Conservation (phyloP, 1,139 yeast species). For the Meyerozyma carpophila region DNA sequence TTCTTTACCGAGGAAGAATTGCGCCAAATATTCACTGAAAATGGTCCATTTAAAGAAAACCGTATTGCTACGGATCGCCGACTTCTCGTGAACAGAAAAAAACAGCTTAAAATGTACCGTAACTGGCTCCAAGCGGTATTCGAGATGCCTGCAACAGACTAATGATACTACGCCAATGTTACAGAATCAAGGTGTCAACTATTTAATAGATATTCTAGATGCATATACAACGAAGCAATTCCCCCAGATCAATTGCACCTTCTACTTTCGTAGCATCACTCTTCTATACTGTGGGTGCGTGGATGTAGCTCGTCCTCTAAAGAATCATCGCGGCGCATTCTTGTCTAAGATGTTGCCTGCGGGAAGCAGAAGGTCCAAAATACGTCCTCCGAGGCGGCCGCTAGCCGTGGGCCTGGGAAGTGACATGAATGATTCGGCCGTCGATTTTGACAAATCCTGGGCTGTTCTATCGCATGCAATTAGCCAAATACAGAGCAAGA, state of each 20-base stretch:
- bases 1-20: slow-evolving; percentile 94
- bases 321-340: background rate
- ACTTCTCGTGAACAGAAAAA: slow-evolving; percentile 84
- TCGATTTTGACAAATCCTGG: slow-evolving; percentile 76
- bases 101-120: slow-evolving; percentile 90
- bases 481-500: slow-evolving; percentile 64
- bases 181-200: background rate
- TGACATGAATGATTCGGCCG: slow-evolving; percentile 19
- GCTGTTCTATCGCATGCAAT: slow-evolving; percentile 66
- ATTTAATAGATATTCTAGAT: too few relatives aligned
- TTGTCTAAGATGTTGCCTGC: slow-evolving; percentile 30
- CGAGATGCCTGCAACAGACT: background rate
- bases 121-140: slow-evolving; percentile 96
- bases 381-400: slow-evolving; percentile 68
- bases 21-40: slow-evolving; percentile 60
- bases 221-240: too few relatives aligned
- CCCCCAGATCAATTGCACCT: too few relatives aligned
- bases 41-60: slow-evolving; percentile 56
- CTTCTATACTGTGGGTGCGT: background rate
- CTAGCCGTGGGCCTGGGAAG: slow-evolving; percentile 18
- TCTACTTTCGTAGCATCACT: too few relatives aligned
- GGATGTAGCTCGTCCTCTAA: background rate
- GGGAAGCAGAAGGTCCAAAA: slow-evolving; percentile 50
- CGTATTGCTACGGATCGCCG: slow-evolving; percentile 89
- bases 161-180: background rate